Percentiles rank a stretch among this genome's conserved stretches.
phyloP scores from a whole-genome alignment of 225 moss, liverwort and hornwort genomes.

The Bryoerythrophyllum caledonicum region DNA sequence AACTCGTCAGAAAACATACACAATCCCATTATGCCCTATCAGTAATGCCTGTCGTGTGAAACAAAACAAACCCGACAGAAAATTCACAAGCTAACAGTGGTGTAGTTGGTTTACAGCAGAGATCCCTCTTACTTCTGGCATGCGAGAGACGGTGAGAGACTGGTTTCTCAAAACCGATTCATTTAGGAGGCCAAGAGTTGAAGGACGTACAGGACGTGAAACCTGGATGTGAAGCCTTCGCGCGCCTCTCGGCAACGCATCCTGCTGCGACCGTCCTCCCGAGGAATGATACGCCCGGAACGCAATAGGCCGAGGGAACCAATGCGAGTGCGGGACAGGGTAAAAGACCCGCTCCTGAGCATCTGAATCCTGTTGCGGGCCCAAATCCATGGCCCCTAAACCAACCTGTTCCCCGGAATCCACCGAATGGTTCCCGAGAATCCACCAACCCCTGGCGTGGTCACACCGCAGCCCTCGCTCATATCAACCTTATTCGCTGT shows the following conservation, averaged over 20 bases:
- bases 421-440: conserved; percentile 22
- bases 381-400: conserved; percentile 32
- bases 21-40: neutral
- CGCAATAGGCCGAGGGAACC: conserved; percentile 63
- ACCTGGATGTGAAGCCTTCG: conserved; percentile 51
- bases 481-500: conserved; percentile 23
- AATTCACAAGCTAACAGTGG: conserved; percentile 12
- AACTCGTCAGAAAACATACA: conserved; percentile 6
- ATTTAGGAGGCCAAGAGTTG: neutral
- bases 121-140: neutral
- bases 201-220: conserved; percentile 56
- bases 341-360: conserved; percentile 29
- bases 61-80: conserved; percentile 5
- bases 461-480: conserved; percentile 28
- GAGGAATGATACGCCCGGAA: conserved; percentile 42
- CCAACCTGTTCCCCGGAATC: conserved; percentile 24
- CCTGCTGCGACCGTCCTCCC: conserved; percentile 23
- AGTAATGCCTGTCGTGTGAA: neutral
- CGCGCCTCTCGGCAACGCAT: conserved; percentile 27
- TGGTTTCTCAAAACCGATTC: conserved; percentile 1
- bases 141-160: conserved; percentile 3
- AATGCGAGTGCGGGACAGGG: conserved; percentile 49
- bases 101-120: too few species aligned
- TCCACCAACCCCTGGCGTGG: conserved; percentile 27
- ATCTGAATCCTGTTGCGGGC: conserved; percentile 24